A percentile compares a stretch with the other conserved stretches of the same genome.
phyloP scores from a whole-genome alignment of 441 rosid species.

The Brassica hybrid region DNA sequence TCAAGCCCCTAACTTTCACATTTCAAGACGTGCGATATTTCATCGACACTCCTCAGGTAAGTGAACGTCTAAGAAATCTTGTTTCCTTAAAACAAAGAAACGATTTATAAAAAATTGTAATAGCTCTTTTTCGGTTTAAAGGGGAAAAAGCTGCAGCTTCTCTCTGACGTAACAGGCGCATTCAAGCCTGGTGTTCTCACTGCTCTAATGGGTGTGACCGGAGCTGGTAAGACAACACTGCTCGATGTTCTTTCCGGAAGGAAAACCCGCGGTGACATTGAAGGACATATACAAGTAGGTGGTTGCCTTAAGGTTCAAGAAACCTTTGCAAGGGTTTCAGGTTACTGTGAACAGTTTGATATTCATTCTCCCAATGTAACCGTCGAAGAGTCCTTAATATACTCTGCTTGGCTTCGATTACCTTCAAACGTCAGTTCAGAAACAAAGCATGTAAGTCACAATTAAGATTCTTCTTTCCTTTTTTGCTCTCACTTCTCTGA shows the following conservation, averaged over 20 bases:
- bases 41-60: constrained; percentile 52
- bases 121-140: constrained; percentile 17
- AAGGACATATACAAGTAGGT: constrained; percentile 55
- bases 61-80: not conserved
- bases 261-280: constrained; percentile 61
- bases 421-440: constrained; percentile 48
- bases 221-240: constrained; percentile 83
- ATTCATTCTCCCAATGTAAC: constrained; percentile 71
- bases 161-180: constrained; percentile 61
- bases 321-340: constrained; percentile 65
- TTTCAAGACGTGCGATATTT: constrained; percentile 64
- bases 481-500: not conserved
- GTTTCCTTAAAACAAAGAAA: not conserved
- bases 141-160: constrained; percentile 60
- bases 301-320: constrained; percentile 72
- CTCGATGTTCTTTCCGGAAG: constrained; percentile 76
- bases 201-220: constrained; percentile 92
- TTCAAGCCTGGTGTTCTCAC: constrained; percentile 93
- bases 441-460: constrained; percentile 44
- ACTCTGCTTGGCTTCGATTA: constrained; percentile 67
- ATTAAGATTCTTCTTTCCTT: too few relatives aligned
- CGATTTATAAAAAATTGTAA: not conserved
- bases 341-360: constrained; percentile 73
- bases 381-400: constrained; percentile 57
- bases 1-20: constrained; percentile 59